Evolutionary conservation across 139 green algal genomes (phyloP), one percentile per base, ranked within the genome.

Genomic region (Zygnema circumcarinatum): DNA sequence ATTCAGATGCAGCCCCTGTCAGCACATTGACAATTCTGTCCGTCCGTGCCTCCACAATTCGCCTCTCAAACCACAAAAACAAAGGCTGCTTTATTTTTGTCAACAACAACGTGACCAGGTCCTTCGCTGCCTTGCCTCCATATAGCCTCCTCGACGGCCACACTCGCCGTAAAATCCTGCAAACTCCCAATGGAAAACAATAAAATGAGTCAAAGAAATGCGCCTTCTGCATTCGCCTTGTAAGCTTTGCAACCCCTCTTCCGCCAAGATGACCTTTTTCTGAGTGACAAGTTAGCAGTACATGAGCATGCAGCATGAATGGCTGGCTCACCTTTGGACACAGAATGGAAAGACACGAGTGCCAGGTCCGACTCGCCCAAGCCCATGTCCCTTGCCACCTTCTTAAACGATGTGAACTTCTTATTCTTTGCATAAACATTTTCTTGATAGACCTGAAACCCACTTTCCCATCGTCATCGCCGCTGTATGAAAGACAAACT

Each of bases 341-440:
- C 96, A 62, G 92, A 96, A 86, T 98, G 95, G 42, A 98, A 92
- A 32, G 92, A 96, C 0, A 97, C 86, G 40, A 98, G 81, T 1
- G 47, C 53, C 20, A 90, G 42, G 32, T 92, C 89, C 11, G 67
- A 25, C n/a, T 40, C 33, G 36, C 33, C 2, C 1, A 91, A 72
- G 53, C 81, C 87, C 73, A 91, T 79, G 68, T 91, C 87, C 25
- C 82, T 42, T 20, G 74, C 87, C 1, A 91, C 94, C 89, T 98
- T 97, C 90, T 96, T 98, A 92, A 98, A 98, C 35, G 87, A 96
- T 56, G 96, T 86, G 87, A 98, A 99, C 1, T 93, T 94, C 78
- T 92, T 93, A 83, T 96, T 94, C 16, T 96, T 94, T 82, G 87
- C 91, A 76, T 98, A 99, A n/a, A 99, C 93, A 92, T 99, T 98